Conservation (phyloP, 2,329 filamentous ascomycete genomes). For the Colletotrichum sp. region DNA sequence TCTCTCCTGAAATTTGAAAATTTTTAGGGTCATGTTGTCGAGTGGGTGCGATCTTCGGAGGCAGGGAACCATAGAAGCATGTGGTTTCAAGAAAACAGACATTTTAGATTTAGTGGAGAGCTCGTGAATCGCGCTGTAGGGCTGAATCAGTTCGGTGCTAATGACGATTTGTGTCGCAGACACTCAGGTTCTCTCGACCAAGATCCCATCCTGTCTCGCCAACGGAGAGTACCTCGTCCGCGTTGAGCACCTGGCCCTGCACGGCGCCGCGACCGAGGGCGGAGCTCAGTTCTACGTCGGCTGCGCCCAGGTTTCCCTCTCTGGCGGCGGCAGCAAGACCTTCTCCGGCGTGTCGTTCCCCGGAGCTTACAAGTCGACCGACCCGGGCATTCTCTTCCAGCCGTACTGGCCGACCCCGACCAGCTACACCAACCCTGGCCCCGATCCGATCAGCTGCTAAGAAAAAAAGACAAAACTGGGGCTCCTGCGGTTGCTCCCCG, state of each 20-base stretch:
- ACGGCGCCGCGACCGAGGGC: constrained; percentile 41
- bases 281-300: constrained; percentile 53
- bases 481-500: not conserved
- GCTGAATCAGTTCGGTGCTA: constrained; percentile 5
- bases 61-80: not conserved
- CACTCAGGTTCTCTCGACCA: not conserved
- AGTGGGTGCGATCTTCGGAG: not conserved
- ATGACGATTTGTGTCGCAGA: not conserved
- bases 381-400: constrained; percentile 47
- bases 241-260: constrained; percentile 54
- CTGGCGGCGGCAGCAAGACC: constrained; percentile 43
- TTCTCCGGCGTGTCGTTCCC: constrained; percentile 42
- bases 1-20: not conserved
- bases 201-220: constrained; percentile 13
- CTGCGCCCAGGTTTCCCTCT: constrained; percentile 43
- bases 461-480: not conserved
- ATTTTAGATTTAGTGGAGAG: not conserved
- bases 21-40: not conserved
- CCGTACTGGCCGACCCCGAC: constrained; percentile 46
- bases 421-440: constrained; percentile 33
- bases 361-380: constrained; percentile 42
- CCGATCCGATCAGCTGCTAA: constrained; percentile 21
- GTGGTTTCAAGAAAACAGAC: not conserved
- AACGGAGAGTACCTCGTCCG: constrained; percentile 52
- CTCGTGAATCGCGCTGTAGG: not conserved